Percentiles rank a stretch among this genome's conserved stretches.
These are phyloP conservation scores for Peronospora destructor DNA, from an alignment of 352 stramenopile genomes.

Conservation along the genomic window DNA sequence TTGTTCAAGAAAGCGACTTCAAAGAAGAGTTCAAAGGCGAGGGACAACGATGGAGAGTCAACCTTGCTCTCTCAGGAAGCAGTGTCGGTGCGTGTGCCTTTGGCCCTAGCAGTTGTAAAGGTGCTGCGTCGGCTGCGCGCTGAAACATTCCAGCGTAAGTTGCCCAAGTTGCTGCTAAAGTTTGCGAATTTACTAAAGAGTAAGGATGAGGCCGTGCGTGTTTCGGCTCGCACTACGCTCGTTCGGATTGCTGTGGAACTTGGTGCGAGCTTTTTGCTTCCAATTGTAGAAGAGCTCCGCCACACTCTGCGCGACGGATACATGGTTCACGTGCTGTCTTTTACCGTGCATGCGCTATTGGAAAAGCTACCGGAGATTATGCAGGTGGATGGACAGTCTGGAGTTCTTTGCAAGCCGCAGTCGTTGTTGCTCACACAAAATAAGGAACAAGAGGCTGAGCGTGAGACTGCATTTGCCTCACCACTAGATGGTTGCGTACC, in stretches of 20 bases:
- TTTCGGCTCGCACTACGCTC: conserved; percentile 89
- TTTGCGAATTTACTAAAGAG: conserved; percentile 84
- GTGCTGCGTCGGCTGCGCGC: conserved; percentile 90
- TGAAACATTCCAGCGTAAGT: conserved; percentile 87
- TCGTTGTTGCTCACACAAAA: conserved; percentile 18
- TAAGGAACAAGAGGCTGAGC: conserved; percentile 22
- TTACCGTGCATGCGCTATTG: conserved; percentile 80
- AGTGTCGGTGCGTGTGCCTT: conserved; percentile 80
- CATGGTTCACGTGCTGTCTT: conserved; percentile 82
- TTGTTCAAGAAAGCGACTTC: conserved; percentile 83
- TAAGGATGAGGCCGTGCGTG: conserved; percentile 90
- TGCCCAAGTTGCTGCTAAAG: conserved; percentile 91
- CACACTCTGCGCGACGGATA: conserved; percentile 79
- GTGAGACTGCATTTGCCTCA: conserved; percentile 38
- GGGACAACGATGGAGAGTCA: conserved; percentile 45
- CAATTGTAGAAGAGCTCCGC: conserved; percentile 78
- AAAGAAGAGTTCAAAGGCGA: conserved; percentile 48
- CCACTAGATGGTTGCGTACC: conserved; percentile 73
- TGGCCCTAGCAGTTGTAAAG: conserved; percentile 95
- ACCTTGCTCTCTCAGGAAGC: conserved; percentile 23
- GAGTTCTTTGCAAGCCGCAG: conserved; percentile 14
- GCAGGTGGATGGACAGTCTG: conserved; percentile 30
- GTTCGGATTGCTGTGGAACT: conserved; percentile 92
- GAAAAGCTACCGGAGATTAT: conserved; percentile 70
- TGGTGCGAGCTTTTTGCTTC: conserved; percentile 75